These are phyloP conservation scores for Calonectria montana DNA, from an alignment of 2,329 filamentous ascomycete species.

Conservation along the genomic window DNA sequence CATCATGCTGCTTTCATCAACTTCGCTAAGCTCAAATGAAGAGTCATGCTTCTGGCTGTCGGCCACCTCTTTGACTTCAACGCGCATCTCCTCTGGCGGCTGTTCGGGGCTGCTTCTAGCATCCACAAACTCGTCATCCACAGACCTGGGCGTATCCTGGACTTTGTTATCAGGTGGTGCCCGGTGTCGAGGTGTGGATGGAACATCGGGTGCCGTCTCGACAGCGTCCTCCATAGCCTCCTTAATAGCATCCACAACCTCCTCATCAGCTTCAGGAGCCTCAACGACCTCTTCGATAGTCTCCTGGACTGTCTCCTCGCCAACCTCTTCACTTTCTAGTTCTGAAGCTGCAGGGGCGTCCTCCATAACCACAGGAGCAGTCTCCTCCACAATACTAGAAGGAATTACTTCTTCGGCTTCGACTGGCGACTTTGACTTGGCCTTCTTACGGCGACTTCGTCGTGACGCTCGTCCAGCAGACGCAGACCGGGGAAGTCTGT, in stretches of 20 bases:
- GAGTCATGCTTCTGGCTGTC: constrained; percentile 37
- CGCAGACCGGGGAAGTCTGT: constrained; percentile 20
- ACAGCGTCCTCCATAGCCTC: constrained; percentile 9
- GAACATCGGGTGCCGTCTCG: constrained; percentile 15
- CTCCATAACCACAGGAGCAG: background rate
- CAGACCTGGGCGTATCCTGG: constrained; percentile 55
- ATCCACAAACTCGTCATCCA: constrained; percentile 62
- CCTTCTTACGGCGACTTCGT: constrained; percentile 29
- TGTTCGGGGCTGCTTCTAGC: constrained; percentile 57
- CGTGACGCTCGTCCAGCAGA: constrained; percentile 19
- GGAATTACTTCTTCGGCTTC: constrained; percentile 41
- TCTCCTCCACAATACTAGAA: constrained; percentile 44
- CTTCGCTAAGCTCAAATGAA: constrained; percentile 57
- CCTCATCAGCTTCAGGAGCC: constrained; percentile 15
- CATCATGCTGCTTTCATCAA: constrained; percentile 60
- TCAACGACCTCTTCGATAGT: background rate
- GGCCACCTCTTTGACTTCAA: constrained; percentile 4
- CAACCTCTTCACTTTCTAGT: background rate
- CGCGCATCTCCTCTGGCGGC: constrained; percentile 22
- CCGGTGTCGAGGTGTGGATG: constrained; percentile 28
- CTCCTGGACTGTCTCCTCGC: too few species aligned
- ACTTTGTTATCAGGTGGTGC: constrained; percentile 32
- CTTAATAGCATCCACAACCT: background rate
- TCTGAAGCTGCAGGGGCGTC: background rate
- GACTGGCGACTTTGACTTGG: constrained; percentile 26